A percentile compares a stretch with the other conserved stretches of the same genome.
These are phyloP conservation scores for Hirschioporus abietinus DNA, from an alignment of 768 basidiomycete genomes.

Conservation along the genomic window DNA sequence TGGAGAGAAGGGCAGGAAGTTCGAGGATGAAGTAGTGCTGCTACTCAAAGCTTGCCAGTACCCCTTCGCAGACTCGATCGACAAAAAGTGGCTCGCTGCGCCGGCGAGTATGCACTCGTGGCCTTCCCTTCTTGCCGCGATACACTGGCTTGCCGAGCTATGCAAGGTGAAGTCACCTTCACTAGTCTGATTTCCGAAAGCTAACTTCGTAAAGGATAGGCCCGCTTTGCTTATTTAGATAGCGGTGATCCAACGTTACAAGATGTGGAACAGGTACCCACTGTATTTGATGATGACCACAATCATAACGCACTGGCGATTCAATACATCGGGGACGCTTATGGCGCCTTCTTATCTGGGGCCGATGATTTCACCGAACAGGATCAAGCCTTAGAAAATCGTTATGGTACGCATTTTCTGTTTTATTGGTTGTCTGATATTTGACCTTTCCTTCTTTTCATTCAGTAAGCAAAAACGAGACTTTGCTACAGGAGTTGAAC, in stretches of 20 bases:
- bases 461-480: slow-evolving; percentile 66
- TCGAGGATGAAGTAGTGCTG: slow-evolving; percentile 80
- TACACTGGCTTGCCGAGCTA: slow-evolving; percentile 89
- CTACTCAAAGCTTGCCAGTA: slow-evolving; percentile 75
- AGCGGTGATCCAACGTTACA: slow-evolving; percentile 68
- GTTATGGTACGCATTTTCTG: slow-evolving; percentile 54
- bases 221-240: slow-evolving; percentile 41
- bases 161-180: slow-evolving; percentile 53
- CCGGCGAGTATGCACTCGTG: slow-evolving; percentile 91
- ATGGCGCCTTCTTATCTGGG: slow-evolving; percentile 60
- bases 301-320: slow-evolving; percentile 76
- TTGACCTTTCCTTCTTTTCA: slow-evolving; percentile 2
- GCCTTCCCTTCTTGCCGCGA: slow-evolving; percentile 79
- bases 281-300: slow-evolving; percentile 68
- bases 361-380: slow-evolving; percentile 66
- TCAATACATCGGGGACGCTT: slow-evolving; percentile 64
- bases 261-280: slow-evolving; percentile 53
- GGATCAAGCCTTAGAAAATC: slow-evolving; percentile 63
- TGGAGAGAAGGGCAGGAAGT: slow-evolving; percentile 40
- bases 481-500: slow-evolving; percentile 59
- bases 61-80: slow-evolving; percentile 73
- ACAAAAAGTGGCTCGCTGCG: slow-evolving; percentile 82
- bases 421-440: neutral
- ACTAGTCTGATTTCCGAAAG: neutral
- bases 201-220: slow-evolving; percentile 13